Evolutionary conservation across 2,329 filamentous ascomycete genomes (phyloP).

Genomic region (Clarireedia paspali): DNA sequence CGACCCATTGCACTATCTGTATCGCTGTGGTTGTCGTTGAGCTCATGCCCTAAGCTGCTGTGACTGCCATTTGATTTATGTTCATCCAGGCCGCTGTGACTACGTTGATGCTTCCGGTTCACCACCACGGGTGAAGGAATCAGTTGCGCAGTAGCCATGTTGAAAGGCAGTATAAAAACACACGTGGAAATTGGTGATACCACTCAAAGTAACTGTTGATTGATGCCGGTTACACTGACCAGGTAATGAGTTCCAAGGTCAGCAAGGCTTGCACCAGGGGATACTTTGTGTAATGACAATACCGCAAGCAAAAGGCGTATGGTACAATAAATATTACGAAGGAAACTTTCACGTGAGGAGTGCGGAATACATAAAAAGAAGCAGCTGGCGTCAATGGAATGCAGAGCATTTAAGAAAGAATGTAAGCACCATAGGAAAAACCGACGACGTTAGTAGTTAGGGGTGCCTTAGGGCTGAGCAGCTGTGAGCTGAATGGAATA

Average conservation of each 20-base stretch:
- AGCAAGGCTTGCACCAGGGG: background rate
- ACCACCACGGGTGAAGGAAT: background rate
- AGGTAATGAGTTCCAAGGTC: background rate
- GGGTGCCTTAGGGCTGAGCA: conserved; percentile 5
- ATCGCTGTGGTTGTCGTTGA: background rate
- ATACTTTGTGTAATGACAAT: background rate
- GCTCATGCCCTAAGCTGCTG: background rate
- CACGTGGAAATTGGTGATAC: background rate
- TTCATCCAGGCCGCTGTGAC: background rate
- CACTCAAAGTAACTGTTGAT: background rate
- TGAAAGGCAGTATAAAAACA: background rate
- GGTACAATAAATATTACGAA: too few species aligned
- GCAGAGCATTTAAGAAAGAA: background rate
- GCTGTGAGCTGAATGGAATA: conserved; percentile 9
- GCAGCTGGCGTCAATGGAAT: background rate
- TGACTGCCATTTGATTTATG: background rate
- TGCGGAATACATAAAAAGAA: background rate
- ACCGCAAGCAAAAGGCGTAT: background rate
- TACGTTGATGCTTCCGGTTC: background rate
- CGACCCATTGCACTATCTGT: background rate
- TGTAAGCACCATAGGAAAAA: background rate
- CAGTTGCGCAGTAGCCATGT: conserved; percentile 4
- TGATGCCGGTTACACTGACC: background rate
- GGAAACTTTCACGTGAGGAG: too few species aligned
- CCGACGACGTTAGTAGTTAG: background rate